A percentile compares a stretch with the other conserved stretches of the same genome.
Conservation (phyloP, 2,329 filamentous ascomycete genomes). For the Amauroascus verrucosus region DNA sequence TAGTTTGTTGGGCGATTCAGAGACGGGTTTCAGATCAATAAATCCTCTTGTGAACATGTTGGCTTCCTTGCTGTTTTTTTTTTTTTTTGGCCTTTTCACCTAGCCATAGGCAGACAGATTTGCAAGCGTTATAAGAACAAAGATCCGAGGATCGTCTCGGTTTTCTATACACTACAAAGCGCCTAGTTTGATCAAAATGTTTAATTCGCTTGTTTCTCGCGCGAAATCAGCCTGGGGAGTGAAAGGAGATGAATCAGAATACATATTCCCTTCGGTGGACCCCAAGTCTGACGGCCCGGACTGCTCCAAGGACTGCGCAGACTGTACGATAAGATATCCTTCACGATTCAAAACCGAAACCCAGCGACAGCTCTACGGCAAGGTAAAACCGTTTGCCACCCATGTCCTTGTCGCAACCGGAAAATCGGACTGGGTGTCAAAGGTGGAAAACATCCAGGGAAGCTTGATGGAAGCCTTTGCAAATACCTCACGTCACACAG, state of each 20-base stretch:
- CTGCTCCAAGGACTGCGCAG: conserved; percentile 75
- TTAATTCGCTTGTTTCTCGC: conserved; percentile 1
- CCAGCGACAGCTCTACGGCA: conserved; percentile 68
- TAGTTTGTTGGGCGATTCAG: no score
- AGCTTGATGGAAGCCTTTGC: conserved; percentile 70
- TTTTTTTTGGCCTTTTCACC: background rate
- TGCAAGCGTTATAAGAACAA: background rate
- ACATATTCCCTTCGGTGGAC: conserved; percentile 64
- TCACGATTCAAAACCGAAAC: conserved; percentile 62
- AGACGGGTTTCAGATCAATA: no score
- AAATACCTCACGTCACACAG: conserved; percentile 32
- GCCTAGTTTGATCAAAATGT: background rate
- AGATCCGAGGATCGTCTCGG: background rate
- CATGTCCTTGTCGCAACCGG: conserved; percentile 87
- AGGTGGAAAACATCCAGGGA: conserved; percentile 77
- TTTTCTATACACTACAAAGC: background rate
- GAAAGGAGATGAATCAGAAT: conserved; percentile 12
- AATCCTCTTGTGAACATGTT: no score
- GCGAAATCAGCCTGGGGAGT: background rate
- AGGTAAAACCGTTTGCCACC: conserved; percentile 75
- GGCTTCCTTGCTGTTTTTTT: no score
- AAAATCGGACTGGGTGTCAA: conserved; percentile 85
- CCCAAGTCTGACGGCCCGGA: conserved; percentile 72
- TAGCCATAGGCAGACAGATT: no score
- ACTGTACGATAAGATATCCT: conserved; percentile 69